A percentile compares a stretch with the other conserved stretches of the same genome.
These are phyloP conservation scores for Adansonia madagascariensis DNA, from an alignment of 441 rosid genomes.

Conservation along the genomic window DNA sequence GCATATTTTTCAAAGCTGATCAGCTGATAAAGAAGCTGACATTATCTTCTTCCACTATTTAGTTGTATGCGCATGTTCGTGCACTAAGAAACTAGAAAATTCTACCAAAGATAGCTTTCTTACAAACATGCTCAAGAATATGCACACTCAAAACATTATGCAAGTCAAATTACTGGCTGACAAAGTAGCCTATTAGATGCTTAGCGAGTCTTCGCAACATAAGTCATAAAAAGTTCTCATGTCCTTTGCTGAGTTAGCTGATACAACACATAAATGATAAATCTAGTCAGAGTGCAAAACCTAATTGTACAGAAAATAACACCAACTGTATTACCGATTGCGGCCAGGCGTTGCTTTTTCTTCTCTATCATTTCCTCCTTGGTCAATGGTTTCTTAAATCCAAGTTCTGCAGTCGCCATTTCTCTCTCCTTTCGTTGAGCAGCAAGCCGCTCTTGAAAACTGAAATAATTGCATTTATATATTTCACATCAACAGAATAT, in stretches of 20 bases:
- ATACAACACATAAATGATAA: background rate
- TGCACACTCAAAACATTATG: background rate
- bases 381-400: slow-evolving; percentile 83
- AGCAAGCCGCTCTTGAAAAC: slow-evolving; percentile 95
- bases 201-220: background rate
- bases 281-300: background rate
- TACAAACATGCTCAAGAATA: background rate
- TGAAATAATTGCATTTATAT: slow-evolving; percentile 36
- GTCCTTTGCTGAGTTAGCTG: background rate
- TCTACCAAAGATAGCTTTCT: background rate
- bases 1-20: slow-evolving; percentile 5
- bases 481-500: slow-evolving; percentile 14
- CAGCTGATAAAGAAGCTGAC: background rate
- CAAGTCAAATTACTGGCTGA: background rate
- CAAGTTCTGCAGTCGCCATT: slow-evolving; percentile 71
- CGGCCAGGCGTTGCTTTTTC: slow-evolving; percentile 97
- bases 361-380: slow-evolving; percentile 93
- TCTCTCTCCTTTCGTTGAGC: slow-evolving; percentile 93
- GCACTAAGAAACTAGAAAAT: background rate
- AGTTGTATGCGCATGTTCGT: background rate
- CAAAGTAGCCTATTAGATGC: background rate
- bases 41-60: background rate
- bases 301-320: too few species aligned
- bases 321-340: slow-evolving; percentile 56
- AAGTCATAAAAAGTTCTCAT: background rate